phyloP scores from a whole-genome alignment of 495 filamentous ascomycete genomes.

The Mycothermus thermophilus region DNA sequence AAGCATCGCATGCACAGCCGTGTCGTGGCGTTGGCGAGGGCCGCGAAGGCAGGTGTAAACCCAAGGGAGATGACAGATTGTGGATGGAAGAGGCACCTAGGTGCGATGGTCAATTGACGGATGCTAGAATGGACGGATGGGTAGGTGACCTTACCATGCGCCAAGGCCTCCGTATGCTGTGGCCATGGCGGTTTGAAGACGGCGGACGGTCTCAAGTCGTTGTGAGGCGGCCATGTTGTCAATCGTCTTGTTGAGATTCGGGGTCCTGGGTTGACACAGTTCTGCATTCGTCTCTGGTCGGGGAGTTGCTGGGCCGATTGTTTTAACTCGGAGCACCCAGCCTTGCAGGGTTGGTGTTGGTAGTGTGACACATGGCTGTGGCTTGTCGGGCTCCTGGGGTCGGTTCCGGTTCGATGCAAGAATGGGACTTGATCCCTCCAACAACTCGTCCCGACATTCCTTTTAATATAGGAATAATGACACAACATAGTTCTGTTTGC shows the following conservation, averaged over 20 bases:
- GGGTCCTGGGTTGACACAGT: no score
- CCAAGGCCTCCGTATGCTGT: constrained; percentile 10
- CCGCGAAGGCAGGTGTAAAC: constrained; percentile 11
- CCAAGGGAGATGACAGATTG: constrained; percentile 13
- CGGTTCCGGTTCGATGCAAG: no score
- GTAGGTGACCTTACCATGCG: constrained; percentile 8
- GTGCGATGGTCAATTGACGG: not conserved
- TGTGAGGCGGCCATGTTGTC: constrained; percentile 10
- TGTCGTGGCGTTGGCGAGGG: constrained; percentile 11
- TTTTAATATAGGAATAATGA: no score
- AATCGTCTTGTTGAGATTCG: not conserved
- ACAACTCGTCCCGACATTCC: no score
- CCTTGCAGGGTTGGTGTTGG: no score
- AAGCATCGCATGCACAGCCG: constrained; percentile 15
- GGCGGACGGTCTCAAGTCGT: constrained; percentile 13
- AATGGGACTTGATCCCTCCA: no score
- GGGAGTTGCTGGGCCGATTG: no score
- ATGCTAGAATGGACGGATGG: not conserved
- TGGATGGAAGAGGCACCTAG: constrained; percentile 18
- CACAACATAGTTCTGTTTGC: no score
- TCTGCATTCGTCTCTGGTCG: no score
- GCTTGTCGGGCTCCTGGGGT: no score
- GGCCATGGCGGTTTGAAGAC: constrained; percentile 13
- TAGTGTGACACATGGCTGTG: no score
- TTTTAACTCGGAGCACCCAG: no score